These are phyloP conservation scores for Shiraia sp. DNA, from an alignment of 2,329 filamentous ascomycete genomes.

Conservation along the genomic window DNA sequence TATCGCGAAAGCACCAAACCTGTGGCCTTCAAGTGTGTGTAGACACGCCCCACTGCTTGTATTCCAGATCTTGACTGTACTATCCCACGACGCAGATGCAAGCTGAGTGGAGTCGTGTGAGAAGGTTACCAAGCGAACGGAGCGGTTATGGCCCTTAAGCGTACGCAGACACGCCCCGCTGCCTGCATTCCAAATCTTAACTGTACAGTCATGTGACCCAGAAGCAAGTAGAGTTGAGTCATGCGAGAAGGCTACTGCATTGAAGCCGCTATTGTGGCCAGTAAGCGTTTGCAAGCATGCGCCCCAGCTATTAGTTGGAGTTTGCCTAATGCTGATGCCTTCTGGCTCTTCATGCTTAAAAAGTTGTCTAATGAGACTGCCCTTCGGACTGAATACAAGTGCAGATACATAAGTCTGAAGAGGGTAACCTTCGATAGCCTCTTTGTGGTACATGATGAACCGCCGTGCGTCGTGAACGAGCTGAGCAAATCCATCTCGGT, in stretches of 20 bases:
- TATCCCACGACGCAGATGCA: conserved; percentile 23
- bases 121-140: conserved; percentile 23
- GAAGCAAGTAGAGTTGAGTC: conserved; percentile 10
- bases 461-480: conserved; percentile 17
- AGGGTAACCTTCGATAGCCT: conserved; percentile 19
- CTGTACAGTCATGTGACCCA: conserved; percentile 4
- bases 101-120: conserved; percentile 18
- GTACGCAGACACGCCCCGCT: conserved; percentile 10
- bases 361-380: conserved; percentile 15
- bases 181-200: conserved; percentile 12
- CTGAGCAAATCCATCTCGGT: not conserved
- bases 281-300: conserved; percentile 24
- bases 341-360: conserved; percentile 22
- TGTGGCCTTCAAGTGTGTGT: conserved; percentile 22
- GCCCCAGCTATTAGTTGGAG: conserved; percentile 10
- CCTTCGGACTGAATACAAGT: conserved; percentile 23
- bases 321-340: conserved; percentile 12
- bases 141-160: conserved; percentile 18
- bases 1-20: conserved; percentile 1
- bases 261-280: conserved; percentile 14
- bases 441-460: conserved; percentile 28
- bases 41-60: conserved; percentile 13
- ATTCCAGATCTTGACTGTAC: conserved; percentile 27
- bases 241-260: conserved; percentile 28
- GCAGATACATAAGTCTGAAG: conserved; percentile 30